A percentile compares a stretch with the other conserved stretches of the same genome.
Evolutionary conservation across 2,329 filamentous ascomycete species (phyloP).

Genomic region (Emergomyces orientalis): DNA sequence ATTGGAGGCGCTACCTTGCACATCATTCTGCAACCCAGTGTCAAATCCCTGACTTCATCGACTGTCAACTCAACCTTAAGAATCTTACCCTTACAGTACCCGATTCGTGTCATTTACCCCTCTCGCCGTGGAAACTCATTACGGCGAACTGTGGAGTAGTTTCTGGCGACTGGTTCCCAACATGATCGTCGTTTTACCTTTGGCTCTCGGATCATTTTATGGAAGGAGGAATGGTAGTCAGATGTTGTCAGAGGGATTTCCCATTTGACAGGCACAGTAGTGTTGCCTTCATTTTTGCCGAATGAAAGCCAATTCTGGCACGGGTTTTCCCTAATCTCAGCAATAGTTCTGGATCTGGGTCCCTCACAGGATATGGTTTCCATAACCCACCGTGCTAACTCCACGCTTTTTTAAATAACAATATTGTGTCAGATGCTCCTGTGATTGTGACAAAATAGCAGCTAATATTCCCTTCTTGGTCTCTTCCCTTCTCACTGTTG

Average conservation of each 20-base stretch:
- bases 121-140: slow-evolving; percentile 15
- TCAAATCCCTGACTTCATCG: slow-evolving; percentile 20
- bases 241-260: slow-evolving; percentile 6
- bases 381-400: slow-evolving; percentile 3
- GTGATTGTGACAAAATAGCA: slow-evolving; percentile 7
- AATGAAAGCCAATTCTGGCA: slow-evolving; percentile 2
- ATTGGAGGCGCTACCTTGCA: slow-evolving; percentile 11
- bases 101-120: slow-evolving; percentile 12
- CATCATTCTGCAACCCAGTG: slow-evolving; percentile 15
- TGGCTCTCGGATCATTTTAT: slow-evolving; percentile 6
- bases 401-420: background rate
- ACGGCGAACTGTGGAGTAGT: too few species aligned
- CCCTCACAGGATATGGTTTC: background rate
- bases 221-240: slow-evolving; percentile 1
- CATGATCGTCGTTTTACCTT: slow-evolving; percentile 9
- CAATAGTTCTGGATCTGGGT: slow-evolving; percentile 1
- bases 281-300: slow-evolving; percentile 6
- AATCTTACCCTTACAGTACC: slow-evolving; percentile 11
- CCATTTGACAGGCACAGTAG: slow-evolving; percentile 8
- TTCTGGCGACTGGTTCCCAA: slow-evolving; percentile 6
- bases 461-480: background rate
- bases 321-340: slow-evolving; percentile 3
- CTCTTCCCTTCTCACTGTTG: background rate
- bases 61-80: slow-evolving; percentile 23
- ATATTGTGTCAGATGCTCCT: slow-evolving; percentile 2